Conservation (phyloP, 2,329 filamentous ascomycete species). For the Xylaria arbuscula region DNA sequence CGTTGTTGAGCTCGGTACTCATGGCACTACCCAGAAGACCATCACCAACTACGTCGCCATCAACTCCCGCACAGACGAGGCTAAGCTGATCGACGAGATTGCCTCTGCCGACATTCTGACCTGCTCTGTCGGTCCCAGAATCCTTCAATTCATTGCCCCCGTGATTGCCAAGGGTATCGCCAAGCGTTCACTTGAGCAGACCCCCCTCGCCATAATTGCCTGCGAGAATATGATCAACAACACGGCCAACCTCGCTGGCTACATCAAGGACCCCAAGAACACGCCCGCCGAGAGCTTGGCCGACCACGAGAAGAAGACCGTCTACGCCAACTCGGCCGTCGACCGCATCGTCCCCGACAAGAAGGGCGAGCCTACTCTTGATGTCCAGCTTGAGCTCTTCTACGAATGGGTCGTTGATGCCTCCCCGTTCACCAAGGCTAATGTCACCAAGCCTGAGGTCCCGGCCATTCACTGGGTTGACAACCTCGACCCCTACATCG, state of each 20-base stretch:
- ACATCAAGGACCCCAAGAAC: slow-evolving; percentile 81
- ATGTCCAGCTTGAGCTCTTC: slow-evolving; percentile 98
- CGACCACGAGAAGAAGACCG: slow-evolving; percentile 77
- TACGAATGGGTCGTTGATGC: slow-evolving; percentile 98
- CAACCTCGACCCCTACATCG: slow-evolving; percentile 92
- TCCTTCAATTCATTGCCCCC: slow-evolving; percentile 95
- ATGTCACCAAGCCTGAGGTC: slow-evolving; percentile 55
- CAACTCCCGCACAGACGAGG: slow-evolving; percentile 90
- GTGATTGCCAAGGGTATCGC: slow-evolving; percentile 95
- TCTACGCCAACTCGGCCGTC: slow-evolving; percentile 97
- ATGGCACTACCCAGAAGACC: slow-evolving; percentile 78
- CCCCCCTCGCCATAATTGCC: slow-evolving; percentile 89
- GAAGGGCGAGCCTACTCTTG: slow-evolving; percentile 79
- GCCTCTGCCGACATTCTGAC: slow-evolving; percentile 90
- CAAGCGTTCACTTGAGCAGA: slow-evolving; percentile 69
- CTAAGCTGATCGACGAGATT: slow-evolving; percentile 85
- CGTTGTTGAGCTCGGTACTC: slow-evolving; percentile 90
- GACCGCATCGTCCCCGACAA: slow-evolving; percentile 98
- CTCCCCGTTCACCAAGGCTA: slow-evolving; percentile 74
- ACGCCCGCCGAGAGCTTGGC: slow-evolving; percentile 74
- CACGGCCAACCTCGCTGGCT: slow-evolving; percentile 84
- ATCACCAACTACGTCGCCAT: slow-evolving; percentile 97
- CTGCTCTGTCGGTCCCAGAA: slow-evolving; percentile 95
- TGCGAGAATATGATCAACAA: slow-evolving; percentile 98
- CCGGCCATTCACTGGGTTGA: slow-evolving; percentile 90